Base-by-base conservation (phyloP, 2,329 filamentous ascomycete genomes). In the Xylaria sp. region DNA sequence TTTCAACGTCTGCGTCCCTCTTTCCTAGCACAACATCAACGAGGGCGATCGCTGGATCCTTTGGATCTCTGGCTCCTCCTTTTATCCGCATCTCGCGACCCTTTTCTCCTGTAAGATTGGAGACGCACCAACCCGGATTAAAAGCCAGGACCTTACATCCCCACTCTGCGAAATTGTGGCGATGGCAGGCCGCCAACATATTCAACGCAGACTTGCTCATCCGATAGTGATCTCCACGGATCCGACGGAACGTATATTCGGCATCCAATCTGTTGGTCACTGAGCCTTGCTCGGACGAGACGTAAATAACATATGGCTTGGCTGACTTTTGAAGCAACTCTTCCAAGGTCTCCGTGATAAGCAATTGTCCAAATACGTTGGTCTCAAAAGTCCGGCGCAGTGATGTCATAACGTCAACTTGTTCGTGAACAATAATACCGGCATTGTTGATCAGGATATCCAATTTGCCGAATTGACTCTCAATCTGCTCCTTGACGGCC, bases 401-500 rank as follows among this genome's bases (percentile, higher is more conserved):
- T 13, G 87, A 83, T 78, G 87, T 83, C 79, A 89, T 89, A 0
- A 87, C 81, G 70, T 85, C 81, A 12, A 61, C 79, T 74, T 0
- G 81, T 82, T 57, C 85, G 82, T 63, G 83, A 13, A 86, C 82
- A 4, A 83, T 78, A 50, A 90, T 85, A 5, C 89, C 90, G 0
- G 90, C 89, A 65, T 84, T 85, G 78, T 84, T 86, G 79, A 87
- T 80, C 15, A 90, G 80, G 48, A 91, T 84, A 69, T 89, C 86
- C 60, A 92, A 83, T 46, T 72, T 75, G 45, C 76, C 78, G 83
- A 64, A 83, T 82, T 55, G 80, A 76, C 6, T 81, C 78, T 52
- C 52, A 32, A 91, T 79, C 46, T 87, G 81, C 1, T 86, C 73
- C 23, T 84, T 84, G 13, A 89, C 81, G 1, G 82, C 81, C 34